Base-by-base conservation (phyloP, 805 yeast species). In the Lipomyces sp. region DNA sequence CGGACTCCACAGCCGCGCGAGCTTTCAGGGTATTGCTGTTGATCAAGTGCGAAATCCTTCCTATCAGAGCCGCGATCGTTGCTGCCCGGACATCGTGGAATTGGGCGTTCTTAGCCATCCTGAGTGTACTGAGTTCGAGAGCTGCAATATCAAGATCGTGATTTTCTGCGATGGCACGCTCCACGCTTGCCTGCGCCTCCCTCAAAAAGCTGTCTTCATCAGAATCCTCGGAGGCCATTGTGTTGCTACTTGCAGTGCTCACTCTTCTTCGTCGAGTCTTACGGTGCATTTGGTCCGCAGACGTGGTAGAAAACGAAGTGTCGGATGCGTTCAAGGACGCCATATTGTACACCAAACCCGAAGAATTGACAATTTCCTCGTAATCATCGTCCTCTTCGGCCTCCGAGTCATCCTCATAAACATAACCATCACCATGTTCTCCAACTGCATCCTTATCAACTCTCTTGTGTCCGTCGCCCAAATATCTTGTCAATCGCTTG, bases 71-170 rank as follows among this genome's bases (percentile, higher is more conserved):
- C 50, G 82, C 82, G 45, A 87, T 81, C 0, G 97, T 91, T 4
- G 97, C 96, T 37, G 81, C 78, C 75, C 98, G 85, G 13, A 95
- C 98, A 75, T 93, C 97, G 74, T 91, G 96, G 77, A 95, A 94
- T 0, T 95, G 85, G 18, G 92, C 99, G 76, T 95, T 92, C 95
- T 93, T 90, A 74, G 97, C 91, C 99, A 95, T 94, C 79, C 98
- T 85, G 75, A 95, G 83, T 0, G 99, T 95, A 76, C 94, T 94
- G 73, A 95, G 84, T 79, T 95, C 99, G 66, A 95, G 80, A 70
- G 92, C 80, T 0, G 99, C 98, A 13, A 97, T 93, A 76, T 94
- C 98, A 67, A 92, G 82, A 74, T 90, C 96, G 78, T 95, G 99
- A 77, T 92, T 90, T 74, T 93, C 89, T 72, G 90, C 94, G 78